Evolutionary conservation across 106 monocot species (phyloP), one percentile per base, ranked within the genome.

Genomic region (Hemerocallis citrina): DNA sequence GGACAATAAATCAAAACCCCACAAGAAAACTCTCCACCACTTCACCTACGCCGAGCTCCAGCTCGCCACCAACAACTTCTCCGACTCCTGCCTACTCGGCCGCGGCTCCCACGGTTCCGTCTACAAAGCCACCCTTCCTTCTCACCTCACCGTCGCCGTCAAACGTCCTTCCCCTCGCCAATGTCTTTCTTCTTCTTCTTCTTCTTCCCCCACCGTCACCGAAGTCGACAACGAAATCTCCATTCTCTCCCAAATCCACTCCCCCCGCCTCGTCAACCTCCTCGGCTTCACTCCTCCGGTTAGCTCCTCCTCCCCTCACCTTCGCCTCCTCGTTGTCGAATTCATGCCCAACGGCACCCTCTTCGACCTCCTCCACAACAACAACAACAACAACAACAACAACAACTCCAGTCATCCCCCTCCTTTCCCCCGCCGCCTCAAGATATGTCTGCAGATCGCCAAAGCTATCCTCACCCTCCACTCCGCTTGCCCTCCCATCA

Each of bases 301-400:
- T n/a, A n/a, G 14, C 31, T 0, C 1, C 11, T 55, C 30, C 55
- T 54, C 16, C 29, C 3, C 7, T 34, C 30, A 68, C 16, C 63
- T 76, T 22, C 67, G 72, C 24, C 74, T 96, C 7, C 69, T 96
- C 2, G 96, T 96, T 7, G 68, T 87, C 22, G 96, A 96, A 75
- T 82, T 79, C 74, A 96, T 96, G 96, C 90, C 96, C 36, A 91
- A 96, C 38, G 96, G 96, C 23, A 96, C 86, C 11, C 68, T 96
- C 15, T 96, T 69, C 65, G 90, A 96, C 42, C 70, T 87, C 16
- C 81, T 96, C 17, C 96, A 96, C 55, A 84, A 74, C 27, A 74
- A 64, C 43, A 64, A 78, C 8, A 64, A 61, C 14, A n/a, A n/a
- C n/a, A n/a, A 96, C 55, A 84, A 74, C 27, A 74, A 64, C 43